phyloP scores from a whole-genome alignment of 805 yeast genomes.

The Kuraishia ogatae region DNA sequence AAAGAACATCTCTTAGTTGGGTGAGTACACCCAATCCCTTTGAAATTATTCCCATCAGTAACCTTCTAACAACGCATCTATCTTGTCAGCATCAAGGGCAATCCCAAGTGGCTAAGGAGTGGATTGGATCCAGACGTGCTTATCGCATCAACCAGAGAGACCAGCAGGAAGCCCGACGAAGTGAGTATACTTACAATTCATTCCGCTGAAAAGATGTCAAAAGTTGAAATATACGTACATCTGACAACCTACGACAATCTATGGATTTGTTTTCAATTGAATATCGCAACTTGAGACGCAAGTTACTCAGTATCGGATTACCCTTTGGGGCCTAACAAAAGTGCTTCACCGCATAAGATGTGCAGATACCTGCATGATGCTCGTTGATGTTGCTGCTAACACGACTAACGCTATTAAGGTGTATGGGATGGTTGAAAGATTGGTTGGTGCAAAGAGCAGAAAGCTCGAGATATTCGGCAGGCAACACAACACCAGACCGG shows the following conservation, averaged over 20 bases:
- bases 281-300: too few species aligned
- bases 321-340: background rate
- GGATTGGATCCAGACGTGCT: conserved; percentile 67
- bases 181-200: conserved; percentile 14
- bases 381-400: background rate
- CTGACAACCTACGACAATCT: too few species aligned
- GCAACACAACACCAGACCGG: conserved; percentile 76
- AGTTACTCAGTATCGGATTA: too few species aligned
- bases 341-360: background rate
- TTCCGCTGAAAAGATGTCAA: too few species aligned
- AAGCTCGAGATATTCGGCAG: conserved; percentile 88
- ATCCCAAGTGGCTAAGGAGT: conserved; percentile 61
- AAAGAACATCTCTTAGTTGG: conserved; percentile 89
- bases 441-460: conserved; percentile 69
- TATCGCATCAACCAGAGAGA: conserved; percentile 80
- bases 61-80: background rate
- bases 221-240: too few species aligned
- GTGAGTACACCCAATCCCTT: conserved; percentile 5
- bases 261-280: too few species aligned
- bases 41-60: background rate
- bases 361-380: background rate
- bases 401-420: conserved; percentile 17
- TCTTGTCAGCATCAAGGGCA: conserved; percentile 46
- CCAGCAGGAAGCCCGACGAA: conserved; percentile 89
- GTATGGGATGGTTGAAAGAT: conserved; percentile 75